phyloP scores from a whole-genome alignment of 768 basidiomycete genomes.

The Lentinula detonsa region DNA sequence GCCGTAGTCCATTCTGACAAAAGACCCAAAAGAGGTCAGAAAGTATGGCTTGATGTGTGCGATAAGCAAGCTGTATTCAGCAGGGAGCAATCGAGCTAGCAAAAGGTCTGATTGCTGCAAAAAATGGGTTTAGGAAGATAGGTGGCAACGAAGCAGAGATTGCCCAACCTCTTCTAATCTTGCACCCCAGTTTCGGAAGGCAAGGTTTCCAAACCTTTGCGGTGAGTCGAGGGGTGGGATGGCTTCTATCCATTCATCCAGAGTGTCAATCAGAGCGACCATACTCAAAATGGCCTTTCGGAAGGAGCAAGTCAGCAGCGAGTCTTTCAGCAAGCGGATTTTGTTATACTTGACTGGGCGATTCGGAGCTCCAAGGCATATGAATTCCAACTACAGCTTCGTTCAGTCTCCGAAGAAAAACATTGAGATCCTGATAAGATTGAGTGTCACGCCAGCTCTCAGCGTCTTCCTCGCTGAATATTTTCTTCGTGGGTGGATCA shows the following conservation, averaged over 20 bases:
- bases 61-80: conserved; percentile 34
- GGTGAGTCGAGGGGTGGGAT: conserved; percentile 70
- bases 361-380: conserved; percentile 36
- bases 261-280: conserved; percentile 53
- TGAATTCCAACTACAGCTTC: conserved; percentile 68
- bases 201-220: conserved; percentile 89
- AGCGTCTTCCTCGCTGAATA: conserved; percentile 70
- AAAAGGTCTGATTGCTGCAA: conserved; percentile 49
- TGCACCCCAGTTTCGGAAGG: conserved; percentile 81
- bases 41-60: conserved; percentile 77
- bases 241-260: conserved; percentile 74
- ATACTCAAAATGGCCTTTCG: conserved; percentile 40
- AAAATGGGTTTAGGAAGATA: not conserved
- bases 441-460: conserved; percentile 62
- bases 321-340: not conserved
- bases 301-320: not conserved
- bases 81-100: conserved; percentile 42
- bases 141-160: not conserved
- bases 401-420: conserved; percentile 72
- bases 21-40: conserved; percentile 81
- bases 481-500: conserved; percentile 42
- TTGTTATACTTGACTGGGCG: conserved; percentile 29
- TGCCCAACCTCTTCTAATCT: conserved; percentile 65
- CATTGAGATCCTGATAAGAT: conserved; percentile 67
- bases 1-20: conserved; percentile 91